phyloP scores from a whole-genome alignment of 345 rosid genomes.

The Sisymbrium altissimum region DNA sequence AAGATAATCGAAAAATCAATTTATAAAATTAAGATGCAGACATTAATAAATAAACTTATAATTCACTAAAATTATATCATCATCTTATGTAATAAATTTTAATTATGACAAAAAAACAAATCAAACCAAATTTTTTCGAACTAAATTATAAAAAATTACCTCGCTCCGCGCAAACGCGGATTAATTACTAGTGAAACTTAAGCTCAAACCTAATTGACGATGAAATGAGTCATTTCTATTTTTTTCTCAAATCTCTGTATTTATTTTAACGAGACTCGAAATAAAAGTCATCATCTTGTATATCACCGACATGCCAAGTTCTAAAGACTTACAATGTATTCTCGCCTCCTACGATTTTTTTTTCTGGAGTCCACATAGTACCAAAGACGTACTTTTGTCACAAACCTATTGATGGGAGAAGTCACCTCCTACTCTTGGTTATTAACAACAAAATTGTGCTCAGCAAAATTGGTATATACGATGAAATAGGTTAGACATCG shows the following conservation, averaged over 20 bases:
- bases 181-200: no score
- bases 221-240: not conserved
- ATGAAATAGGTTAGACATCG: not conserved
- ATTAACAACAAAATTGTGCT: not conserved
- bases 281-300: not conserved
- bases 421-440: not conserved
- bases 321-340: not conserved
- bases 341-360: not conserved
- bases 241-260: not conserved
- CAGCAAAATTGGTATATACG: not conserved
- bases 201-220: not conserved
- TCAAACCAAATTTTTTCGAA: no score
- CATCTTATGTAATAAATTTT: no score
- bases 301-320: conserved; percentile 7
- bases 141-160: no score
- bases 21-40: no score
- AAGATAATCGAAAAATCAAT: no score
- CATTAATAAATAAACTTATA: no score
- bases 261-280: not conserved
- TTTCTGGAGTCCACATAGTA: not conserved
- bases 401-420: not conserved
- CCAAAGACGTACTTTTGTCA: conserved; percentile 15
- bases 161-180: no score
- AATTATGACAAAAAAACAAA: no score
- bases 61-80: no score